phyloP scores from a whole-genome alignment of 352 stramenopile species.

The Thalassiosira exigua region DNA sequence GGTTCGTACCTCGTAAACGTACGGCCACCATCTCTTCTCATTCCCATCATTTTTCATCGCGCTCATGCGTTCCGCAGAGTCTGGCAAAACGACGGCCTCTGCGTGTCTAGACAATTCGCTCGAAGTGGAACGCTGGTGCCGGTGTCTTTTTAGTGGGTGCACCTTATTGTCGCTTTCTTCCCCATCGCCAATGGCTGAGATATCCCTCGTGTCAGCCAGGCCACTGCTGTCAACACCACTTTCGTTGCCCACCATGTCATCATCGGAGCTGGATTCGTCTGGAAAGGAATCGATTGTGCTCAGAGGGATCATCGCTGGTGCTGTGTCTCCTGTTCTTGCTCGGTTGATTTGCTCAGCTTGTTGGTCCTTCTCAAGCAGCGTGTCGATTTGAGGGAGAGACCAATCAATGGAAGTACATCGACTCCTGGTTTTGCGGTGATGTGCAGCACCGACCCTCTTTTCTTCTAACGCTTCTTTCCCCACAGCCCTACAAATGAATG shows the following conservation, averaged over 20 bases:
- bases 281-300: slow-evolving; percentile 51
- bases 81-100: slow-evolving; percentile 41
- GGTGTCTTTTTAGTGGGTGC: slow-evolving; percentile 52
- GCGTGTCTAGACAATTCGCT: slow-evolving; percentile 18
- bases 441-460: slow-evolving; percentile 65
- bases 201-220: slow-evolving; percentile 15
- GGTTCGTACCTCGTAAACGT: slow-evolving; percentile 85
- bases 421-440: slow-evolving; percentile 84
- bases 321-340: slow-evolving; percentile 18
- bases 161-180: slow-evolving; percentile 27
- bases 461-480: slow-evolving; percentile 75
- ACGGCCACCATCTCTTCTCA: slow-evolving; percentile 82
- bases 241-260: slow-evolving; percentile 51
- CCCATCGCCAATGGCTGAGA: slow-evolving; percentile 30
- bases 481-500: slow-evolving; percentile 10
- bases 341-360: slow-evolving; percentile 61
- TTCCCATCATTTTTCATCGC: slow-evolving; percentile 59
- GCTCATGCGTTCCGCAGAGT: slow-evolving; percentile 69
- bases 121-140: slow-evolving; percentile 8
- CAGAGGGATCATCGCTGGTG: slow-evolving; percentile 29
- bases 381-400: slow-evolving; percentile 72
- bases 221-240: slow-evolving; percentile 2
- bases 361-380: slow-evolving; percentile 64
- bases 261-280: slow-evolving; percentile 53
- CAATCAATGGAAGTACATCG: slow-evolving; percentile 83